Conservation (phyloP, 495 filamentous ascomycete genomes). For the Hyphodiscus hymeniophilus region DNA sequence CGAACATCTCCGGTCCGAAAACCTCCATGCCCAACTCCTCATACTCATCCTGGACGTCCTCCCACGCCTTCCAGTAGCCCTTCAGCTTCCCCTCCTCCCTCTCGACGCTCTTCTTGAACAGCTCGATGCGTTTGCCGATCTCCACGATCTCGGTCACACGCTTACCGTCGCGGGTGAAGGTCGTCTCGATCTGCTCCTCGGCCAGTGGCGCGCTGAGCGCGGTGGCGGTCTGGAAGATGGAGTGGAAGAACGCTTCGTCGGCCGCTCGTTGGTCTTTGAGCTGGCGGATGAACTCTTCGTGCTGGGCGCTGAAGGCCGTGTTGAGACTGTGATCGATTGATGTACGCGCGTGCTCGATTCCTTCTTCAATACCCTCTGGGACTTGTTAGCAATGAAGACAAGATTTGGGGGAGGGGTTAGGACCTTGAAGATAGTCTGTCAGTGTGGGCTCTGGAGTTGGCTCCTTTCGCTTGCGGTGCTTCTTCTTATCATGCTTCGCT, state of each 20-base stretch:
- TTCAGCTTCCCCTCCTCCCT: constrained; percentile 18
- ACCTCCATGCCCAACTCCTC: constrained; percentile 15
- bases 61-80: constrained; percentile 19
- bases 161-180: constrained; percentile 3
- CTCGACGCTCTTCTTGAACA: constrained; percentile 16
- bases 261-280: constrained; percentile 4
- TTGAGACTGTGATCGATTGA: constrained; percentile 13
- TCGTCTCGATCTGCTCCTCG: constrained; percentile 14
- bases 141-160: constrained; percentile 5
- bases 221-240: constrained; percentile 9
- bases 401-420: no score
- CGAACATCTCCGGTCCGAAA: constrained; percentile 7
- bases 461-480: constrained; percentile 2
- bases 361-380: constrained; percentile 6
- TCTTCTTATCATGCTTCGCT: background rate
- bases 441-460: constrained; percentile 3
- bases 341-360: constrained; percentile 6
- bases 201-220: constrained; percentile 3
- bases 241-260: constrained; percentile 18
- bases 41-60: constrained; percentile 16
- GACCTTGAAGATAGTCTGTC: constrained; percentile 6
- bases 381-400: background rate
- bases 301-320: constrained; percentile 17
- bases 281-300: constrained; percentile 11
- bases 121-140: constrained; percentile 13